Evolutionary conservation across 345 rosid species (phyloP).

Genomic region (Murraya paniculata): DNA sequence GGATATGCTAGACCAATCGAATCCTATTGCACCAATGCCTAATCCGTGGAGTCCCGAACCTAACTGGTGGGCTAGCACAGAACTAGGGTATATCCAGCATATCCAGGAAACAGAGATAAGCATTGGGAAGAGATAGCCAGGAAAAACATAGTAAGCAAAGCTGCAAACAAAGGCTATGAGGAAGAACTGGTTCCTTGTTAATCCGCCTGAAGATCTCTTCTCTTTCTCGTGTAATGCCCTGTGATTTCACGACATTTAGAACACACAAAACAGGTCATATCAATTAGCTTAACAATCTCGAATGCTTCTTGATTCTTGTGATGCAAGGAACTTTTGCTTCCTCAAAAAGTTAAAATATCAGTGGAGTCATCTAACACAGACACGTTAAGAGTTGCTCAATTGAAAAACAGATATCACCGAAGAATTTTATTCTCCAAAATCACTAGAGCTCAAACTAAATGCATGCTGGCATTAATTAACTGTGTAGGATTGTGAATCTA

Average conservation of each 20-base stretch:
- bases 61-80: conserved; percentile 55
- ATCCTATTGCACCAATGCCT: conserved; percentile 55
- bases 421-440: not conserved
- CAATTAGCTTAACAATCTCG: not conserved
- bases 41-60: conserved; percentile 68
- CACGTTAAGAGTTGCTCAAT: too few relatives aligned
- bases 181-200: conserved; percentile 60
- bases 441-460: not conserved
- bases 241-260: conserved; percentile 10
- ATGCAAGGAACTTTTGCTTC: too few relatives aligned
- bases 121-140: conserved; percentile 58
- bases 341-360: too few relatives aligned
- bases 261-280: not conserved
- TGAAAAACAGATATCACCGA: not conserved
- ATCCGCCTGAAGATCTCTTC: conserved; percentile 35
- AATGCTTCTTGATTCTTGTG: not conserved
- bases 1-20: conserved; percentile 68
- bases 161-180: conserved; percentile 52
- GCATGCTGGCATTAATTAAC: not conserved
- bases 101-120: conserved; percentile 57
- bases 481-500: not conserved
- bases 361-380: too few relatives aligned
- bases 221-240: conserved; percentile 67
- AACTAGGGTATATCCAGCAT: conserved; percentile 60
- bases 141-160: conserved; percentile 58